Evolutionary conservation across 129 eudicot genomes (phyloP).

Genomic region (Dittrichia graveolens): DNA sequence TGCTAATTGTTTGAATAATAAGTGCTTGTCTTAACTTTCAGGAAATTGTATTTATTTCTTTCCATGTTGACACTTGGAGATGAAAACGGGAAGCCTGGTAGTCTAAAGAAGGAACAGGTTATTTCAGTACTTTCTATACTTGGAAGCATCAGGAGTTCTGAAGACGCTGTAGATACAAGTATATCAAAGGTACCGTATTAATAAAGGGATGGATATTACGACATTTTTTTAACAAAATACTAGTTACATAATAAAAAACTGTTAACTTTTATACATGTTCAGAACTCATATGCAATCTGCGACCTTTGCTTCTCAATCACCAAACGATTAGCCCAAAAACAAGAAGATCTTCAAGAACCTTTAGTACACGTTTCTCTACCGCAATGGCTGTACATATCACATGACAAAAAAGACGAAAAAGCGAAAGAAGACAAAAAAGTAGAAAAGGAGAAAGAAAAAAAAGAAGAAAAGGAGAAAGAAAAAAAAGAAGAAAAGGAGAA

Average conservation of each 20-base stretch:
- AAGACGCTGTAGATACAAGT: slow-evolving; percentile 58
- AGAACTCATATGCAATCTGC: slow-evolving; percentile 86
- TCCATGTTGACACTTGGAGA: slow-evolving; percentile 74
- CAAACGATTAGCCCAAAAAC: slow-evolving; percentile 60
- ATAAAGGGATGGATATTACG: background rate
- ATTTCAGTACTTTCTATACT: slow-evolving; percentile 54
- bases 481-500: slow-evolving; percentile 37
- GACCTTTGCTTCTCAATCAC: slow-evolving; percentile 72
- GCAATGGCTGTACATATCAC: slow-evolving; percentile 54
- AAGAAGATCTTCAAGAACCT: slow-evolving; percentile 54
- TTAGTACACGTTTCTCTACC: slow-evolving; percentile 55
- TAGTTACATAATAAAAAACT: background rate
- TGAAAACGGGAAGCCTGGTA: slow-evolving; percentile 61
- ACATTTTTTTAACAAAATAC: background rate
- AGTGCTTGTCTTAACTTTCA: slow-evolving; percentile 29
- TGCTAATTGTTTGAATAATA: slow-evolving; percentile 10
- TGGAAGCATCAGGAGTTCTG: slow-evolving; percentile 58
- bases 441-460: slow-evolving; percentile 43
- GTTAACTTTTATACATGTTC: slow-evolving; percentile 33
- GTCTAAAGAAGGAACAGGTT: slow-evolving; percentile 57
- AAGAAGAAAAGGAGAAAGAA: no score
- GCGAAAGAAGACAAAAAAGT: background rate
- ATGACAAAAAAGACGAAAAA: slow-evolving; percentile 47
- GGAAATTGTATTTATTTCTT: slow-evolving; percentile 68
- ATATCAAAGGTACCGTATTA: slow-evolving; percentile 66